Conservation (phyloP, 768 basidiomycete genomes). For the Russula lepida region DNA sequence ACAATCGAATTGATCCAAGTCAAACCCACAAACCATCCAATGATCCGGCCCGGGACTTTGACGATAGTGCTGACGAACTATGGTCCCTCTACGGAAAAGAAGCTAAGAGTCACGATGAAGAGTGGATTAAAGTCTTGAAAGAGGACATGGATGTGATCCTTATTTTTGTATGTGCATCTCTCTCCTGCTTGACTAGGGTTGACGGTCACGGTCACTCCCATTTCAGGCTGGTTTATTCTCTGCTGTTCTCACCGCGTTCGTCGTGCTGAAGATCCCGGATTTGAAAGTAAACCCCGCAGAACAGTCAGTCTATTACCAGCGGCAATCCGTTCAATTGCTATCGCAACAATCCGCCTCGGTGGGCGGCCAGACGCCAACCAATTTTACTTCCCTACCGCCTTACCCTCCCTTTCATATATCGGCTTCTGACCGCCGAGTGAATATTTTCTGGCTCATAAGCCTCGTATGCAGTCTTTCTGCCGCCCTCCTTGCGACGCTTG, state of each 20-base stretch:
- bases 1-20: not conserved
- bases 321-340: not conserved
- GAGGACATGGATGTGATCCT: not conserved
- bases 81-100: conserved; percentile 1
- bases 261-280: not conserved
- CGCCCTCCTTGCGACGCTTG: conserved; percentile 38
- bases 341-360: not conserved
- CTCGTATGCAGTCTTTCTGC: conserved; percentile 34
- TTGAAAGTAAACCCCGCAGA: conserved; percentile 7
- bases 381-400: not conserved
- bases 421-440: conserved; percentile 31
- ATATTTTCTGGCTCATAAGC: conserved; percentile 34
- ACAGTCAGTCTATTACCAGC: not conserved
- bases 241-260: conserved; percentile 8
- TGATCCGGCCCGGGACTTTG: not conserved
- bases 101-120: not conserved
- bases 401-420: conserved; percentile 21
- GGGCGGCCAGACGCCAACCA: not conserved
- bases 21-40: not conserved
- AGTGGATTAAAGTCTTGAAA: not conserved
- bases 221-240: conserved; percentile 15
- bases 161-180: not conserved
- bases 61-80: not conserved
- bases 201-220: not conserved
- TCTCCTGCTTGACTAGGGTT: not conserved